Evolutionary conservation across 148 eudicot genomes (phyloP), one percentile per base, ranked within the genome.

Genomic region (Heliamphora exappendiculata): DNA sequence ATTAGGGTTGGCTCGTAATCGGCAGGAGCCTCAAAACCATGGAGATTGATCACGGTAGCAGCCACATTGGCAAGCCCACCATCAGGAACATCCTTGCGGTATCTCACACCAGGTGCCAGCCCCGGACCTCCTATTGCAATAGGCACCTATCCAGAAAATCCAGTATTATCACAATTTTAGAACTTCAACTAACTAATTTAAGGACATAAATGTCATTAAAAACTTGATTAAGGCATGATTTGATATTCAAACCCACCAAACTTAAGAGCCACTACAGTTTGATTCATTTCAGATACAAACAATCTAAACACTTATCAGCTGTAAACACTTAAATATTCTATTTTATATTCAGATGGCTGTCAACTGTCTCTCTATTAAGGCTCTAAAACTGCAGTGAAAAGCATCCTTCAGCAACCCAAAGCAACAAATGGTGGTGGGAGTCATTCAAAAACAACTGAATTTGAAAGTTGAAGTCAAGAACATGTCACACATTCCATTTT

Each of bases 121-220:
- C 97, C 98, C 39, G 93, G 98, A 39, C 98, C 98, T 78, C 98
- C 97, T 59, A 94, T 94, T 24, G 98, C 98, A 63, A 94, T 72
- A 11, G 97, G 97, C 67, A 92, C 98, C 98, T 94, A 75, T 22
- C 24, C 6, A 73, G 74, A n/a, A 45, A 37, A 11, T 10, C 4
- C 59, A 37, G 22, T 19, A 8, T 24, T 29, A 44, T 75, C 17
- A 82, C 66, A 76, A 39, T 34, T n/a, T 33, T 66, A 50, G 36
- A 17, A n/a, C 47, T 1, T 39, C 20, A 41, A 74, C 11, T 12
- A 26, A 29, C 13, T 0, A 74, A 24, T 58, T 20, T 0, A 26
- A 7, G 73, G 47, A 69, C 8, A 47, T 14, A 47, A 55, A 14
- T 45, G 16, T 19, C 55, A 69, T 69, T 29, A 67, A 67, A 66